Evolutionary conservation across 2,329 filamentous ascomycete species (phyloP).

Genomic region (Fusarium luffae): DNA sequence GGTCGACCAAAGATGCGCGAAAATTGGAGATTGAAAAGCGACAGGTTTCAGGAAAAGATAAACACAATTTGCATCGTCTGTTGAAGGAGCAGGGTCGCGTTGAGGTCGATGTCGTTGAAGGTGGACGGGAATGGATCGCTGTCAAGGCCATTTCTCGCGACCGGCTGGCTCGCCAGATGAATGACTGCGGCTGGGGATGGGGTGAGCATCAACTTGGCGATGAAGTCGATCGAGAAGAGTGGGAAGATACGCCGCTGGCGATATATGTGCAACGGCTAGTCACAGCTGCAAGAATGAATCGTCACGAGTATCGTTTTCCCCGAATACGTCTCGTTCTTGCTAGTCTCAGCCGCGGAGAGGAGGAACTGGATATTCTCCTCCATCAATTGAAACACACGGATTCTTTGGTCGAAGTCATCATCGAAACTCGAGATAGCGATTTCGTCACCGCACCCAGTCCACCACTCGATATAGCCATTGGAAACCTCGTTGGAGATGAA

Average conservation of each 20-base stretch:
- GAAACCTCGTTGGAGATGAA: constrained; percentile 48
- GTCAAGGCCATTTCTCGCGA: constrained; percentile 48
- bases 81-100: constrained; percentile 51
- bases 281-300: constrained; percentile 51
- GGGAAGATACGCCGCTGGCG: constrained; percentile 50
- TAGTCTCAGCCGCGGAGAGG: constrained; percentile 45
- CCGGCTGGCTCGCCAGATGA: constrained; percentile 54
- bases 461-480: constrained; percentile 44
- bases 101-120: constrained; percentile 52
- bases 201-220: constrained; percentile 50
- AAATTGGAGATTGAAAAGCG: constrained; percentile 39
- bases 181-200: constrained; percentile 56
- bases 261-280: constrained; percentile 50
- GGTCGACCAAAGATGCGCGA: constrained; percentile 45
- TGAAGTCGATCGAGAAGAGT: constrained; percentile 49
- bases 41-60: constrained; percentile 41
- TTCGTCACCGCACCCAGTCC: constrained; percentile 45
- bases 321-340: constrained; percentile 51
- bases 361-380: constrained; percentile 49
- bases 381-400: constrained; percentile 48
- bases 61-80: constrained; percentile 46
- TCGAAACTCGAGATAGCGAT: constrained; percentile 47
- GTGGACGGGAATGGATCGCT: constrained; percentile 51
- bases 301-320: constrained; percentile 53
- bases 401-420: constrained; percentile 47